These are phyloP conservation scores for Hypsizygus marmoreus DNA, from an alignment of 768 basidiomycete genomes.

Conservation along the genomic window DNA sequence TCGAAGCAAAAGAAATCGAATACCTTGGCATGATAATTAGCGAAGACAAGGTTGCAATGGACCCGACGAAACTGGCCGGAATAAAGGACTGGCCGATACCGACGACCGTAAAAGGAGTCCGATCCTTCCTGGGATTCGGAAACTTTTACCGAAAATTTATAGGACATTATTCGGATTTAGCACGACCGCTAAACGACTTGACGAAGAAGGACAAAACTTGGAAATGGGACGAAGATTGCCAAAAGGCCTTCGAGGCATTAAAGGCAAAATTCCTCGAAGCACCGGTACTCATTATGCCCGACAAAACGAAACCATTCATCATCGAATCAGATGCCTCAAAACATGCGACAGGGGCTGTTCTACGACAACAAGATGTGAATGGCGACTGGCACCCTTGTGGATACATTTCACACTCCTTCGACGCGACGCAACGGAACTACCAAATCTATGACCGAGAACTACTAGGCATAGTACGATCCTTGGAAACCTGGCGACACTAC, in stretches of 20 bases:
- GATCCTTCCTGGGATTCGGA: too few species aligned
- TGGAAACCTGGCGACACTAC: constrained; percentile 23
- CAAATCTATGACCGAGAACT: constrained; percentile 44
- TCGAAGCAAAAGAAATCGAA: too few species aligned
- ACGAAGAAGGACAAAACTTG: not conserved
- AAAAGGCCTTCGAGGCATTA: constrained; percentile 28
- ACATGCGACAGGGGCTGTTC: constrained; percentile 11
- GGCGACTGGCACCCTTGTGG: constrained; percentile 31
- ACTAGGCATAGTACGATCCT: constrained; percentile 37
- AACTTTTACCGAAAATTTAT: too few species aligned
- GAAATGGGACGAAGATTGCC: constrained; percentile 2
- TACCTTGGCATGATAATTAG: too few species aligned
- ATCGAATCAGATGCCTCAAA: constrained; percentile 14
- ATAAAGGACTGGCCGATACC: too few species aligned
- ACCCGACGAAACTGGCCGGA: too few species aligned
- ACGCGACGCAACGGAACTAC: constrained; percentile 39
- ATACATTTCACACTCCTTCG: constrained; percentile 22
- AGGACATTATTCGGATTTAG: too few species aligned
- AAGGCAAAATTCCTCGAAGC: constrained; percentile 26
- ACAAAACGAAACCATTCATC: constrained; percentile 1
- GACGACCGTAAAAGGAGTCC: too few species aligned
- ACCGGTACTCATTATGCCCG: constrained; percentile 24
- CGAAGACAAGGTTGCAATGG: too few species aligned
- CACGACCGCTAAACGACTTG: not conserved
- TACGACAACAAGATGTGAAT: constrained; percentile 22